Evolutionary conservation across 306 rosid genomes (phyloP), one percentile per base, ranked within the genome.

Genomic region (Ormosia semicastrata): DNA sequence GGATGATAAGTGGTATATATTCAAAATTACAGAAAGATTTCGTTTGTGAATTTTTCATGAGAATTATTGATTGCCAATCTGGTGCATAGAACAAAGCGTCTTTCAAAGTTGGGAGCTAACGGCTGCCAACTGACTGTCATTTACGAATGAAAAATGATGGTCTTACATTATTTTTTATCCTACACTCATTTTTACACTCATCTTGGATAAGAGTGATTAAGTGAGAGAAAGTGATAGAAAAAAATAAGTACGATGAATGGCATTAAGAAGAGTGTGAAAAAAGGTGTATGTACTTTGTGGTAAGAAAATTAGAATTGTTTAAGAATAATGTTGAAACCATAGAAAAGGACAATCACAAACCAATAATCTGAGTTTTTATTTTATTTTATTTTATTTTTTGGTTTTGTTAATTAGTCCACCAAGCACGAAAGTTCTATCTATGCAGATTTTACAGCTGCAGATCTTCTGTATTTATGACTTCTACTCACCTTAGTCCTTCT

Each of bases 61-160:
- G 77, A 71, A 80, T 71, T 18, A 83, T 79, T 76, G 52, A 54
- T 65, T 80, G 36, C 66, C 63, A 77, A 33, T 30, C 59, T 71
- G n/a, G 75, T 77, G 53, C 14, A 71, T 44, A 30, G 76, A 71
- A 76, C 66, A 74, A 73, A 81, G 52, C 7, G 78, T 39, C 83
- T 84, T 88, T 81, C 85, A 65, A 66, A 83, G 15, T 46, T 79
- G 29, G 76, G 50, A 84, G 58, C 32, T 17, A 69, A 75, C 36
- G 58, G 71, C 66, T 85, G 50, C 82, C 80, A 71, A 53, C n/a
- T 54, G 39, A 68, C 18, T 13, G 39, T 50, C 67, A 7, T 71
- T 36, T 36, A 78, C 64, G 68, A 41, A 80, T 62, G 43, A 36
- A 34, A 17, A 41, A n/a, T n/a, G n/a, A n/a, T n/a, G n/a, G n/a